These are phyloP conservation scores for Mycocentrospora acerina DNA, from an alignment of 2,329 filamentous ascomycete species.

Conservation along the genomic window DNA sequence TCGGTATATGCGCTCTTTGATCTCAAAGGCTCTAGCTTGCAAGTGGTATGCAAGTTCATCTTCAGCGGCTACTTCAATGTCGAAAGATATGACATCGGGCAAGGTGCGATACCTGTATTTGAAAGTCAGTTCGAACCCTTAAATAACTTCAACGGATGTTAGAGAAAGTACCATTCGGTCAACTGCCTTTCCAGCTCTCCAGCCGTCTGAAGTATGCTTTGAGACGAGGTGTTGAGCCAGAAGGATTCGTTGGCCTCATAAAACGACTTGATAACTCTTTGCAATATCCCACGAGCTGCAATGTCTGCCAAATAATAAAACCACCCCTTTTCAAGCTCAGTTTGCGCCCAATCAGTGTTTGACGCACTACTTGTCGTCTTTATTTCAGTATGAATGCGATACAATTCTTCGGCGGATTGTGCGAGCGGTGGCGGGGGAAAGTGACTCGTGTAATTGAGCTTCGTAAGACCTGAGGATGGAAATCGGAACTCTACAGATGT, in stretches of 20 bases:
- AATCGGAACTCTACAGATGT: constrained; percentile 16
- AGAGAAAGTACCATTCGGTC: background rate
- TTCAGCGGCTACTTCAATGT: constrained; percentile 2
- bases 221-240: background rate
- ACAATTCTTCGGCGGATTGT: constrained; percentile 3
- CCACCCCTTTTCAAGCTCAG: constrained; percentile 10
- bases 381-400: constrained; percentile 4
- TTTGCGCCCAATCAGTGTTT: background rate
- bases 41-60: constrained; percentile 19
- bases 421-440: constrained; percentile 29
- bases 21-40: constrained; percentile 7
- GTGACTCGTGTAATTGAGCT: constrained; percentile 30
- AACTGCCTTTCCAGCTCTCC: constrained; percentile 6
- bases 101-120: constrained; percentile 1
- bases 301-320: constrained; percentile 8
- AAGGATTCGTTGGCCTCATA: constrained; percentile 1
- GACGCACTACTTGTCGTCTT: background rate
- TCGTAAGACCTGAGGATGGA: constrained; percentile 18
- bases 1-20: constrained; percentile 31
- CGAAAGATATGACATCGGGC: constrained; percentile 19
- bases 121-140: background rate
- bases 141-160: background rate
- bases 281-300: constrained; percentile 4
- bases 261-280: constrained; percentile 3
- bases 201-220: constrained; percentile 1